Conservation (phyloP, 306 rosid species). For the Abrus precatorius region DNA sequence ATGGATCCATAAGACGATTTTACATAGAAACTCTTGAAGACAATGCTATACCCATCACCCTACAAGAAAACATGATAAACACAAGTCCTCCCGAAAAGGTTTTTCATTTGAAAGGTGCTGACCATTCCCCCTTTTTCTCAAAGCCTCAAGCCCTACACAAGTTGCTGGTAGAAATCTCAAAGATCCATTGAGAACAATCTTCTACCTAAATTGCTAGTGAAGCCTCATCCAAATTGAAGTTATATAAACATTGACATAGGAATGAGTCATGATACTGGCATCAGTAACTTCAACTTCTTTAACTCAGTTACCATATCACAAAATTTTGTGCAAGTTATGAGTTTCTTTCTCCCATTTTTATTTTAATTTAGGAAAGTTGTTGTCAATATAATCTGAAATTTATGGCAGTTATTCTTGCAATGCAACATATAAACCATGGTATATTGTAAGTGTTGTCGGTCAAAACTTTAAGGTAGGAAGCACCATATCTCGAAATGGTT, state of each 20-base stretch:
- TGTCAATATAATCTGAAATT: background rate
- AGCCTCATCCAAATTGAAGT: background rate
- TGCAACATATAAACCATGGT: background rate
- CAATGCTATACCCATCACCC: conserved; percentile 78
- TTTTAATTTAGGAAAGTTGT: background rate
- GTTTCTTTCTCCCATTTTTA: background rate
- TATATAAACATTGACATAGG: background rate
- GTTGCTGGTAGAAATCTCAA: conserved; percentile 85
- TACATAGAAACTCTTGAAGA: conserved; percentile 90
- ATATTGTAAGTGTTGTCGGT: background rate
- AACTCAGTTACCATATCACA: background rate
- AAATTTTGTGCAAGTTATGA: background rate
- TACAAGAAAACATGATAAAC: conserved; percentile 83
- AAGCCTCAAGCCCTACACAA: conserved; percentile 98
- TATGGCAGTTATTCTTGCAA: background rate
- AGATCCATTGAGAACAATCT: conserved; percentile 29
- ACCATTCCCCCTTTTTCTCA: conserved; percentile 84
- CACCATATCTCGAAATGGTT: background rate
- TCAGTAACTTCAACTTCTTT: background rate
- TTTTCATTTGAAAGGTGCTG: background rate
- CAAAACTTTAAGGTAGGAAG: background rate
- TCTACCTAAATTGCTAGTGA: background rate
- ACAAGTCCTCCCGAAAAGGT: background rate
- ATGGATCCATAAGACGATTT: conserved; percentile 84
- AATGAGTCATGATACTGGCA: background rate